Evolutionary conservation across 208 protist genomes (phyloP), one percentile per base, ranked within the genome.

Genomic region (Crithidia bombi): DNA sequence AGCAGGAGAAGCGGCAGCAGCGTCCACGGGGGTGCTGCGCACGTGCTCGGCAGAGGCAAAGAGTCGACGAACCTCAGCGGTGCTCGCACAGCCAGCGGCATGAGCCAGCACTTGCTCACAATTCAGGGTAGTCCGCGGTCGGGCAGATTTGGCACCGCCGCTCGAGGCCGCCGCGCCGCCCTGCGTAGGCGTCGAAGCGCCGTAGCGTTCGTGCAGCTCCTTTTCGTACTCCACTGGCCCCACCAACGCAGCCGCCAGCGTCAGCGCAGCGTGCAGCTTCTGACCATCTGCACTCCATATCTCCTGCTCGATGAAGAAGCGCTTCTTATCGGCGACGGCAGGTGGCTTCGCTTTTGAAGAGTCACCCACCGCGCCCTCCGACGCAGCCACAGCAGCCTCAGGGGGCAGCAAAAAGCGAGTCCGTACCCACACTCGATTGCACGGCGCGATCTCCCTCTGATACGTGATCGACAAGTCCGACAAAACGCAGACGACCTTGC

Each of bases 251-350:
- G 47, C 64, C 7, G 62, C 46, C 32, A 79, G 10, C 6, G 69
- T 71, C 12, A 54, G 19, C 2, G 64, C 55, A 4, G 83, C 79
- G 68, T 82, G 72, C 5, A 88, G 73, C 65, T 54, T 85, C 43
- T 77, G 69, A n/a, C 73, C 69, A 28, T 85, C 83, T 4, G 39
- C 65, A 46, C 83, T 88, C 79, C 77, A 88, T 19, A 88, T 73
- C 66, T 85, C 75, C 3, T 85, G 75, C 32, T 83, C 61, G 10
- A 69, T 25, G 49, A 81, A 73, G 6, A 83, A 28, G n/a, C 83
- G 83, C 62, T 57, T 79, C 44, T 41, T 41, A 23, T 69, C 63
- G 3, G 59, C 30, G 4, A 54, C 58, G 17, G 30, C 41, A 30
- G 43, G 39, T 5, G 5, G 26, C 5, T 35, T 6, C 9, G 50